These are phyloP conservation scores for Aplosporella prunicola DNA, from an alignment of 2,329 filamentous ascomycete species.

Conservation along the genomic window DNA sequence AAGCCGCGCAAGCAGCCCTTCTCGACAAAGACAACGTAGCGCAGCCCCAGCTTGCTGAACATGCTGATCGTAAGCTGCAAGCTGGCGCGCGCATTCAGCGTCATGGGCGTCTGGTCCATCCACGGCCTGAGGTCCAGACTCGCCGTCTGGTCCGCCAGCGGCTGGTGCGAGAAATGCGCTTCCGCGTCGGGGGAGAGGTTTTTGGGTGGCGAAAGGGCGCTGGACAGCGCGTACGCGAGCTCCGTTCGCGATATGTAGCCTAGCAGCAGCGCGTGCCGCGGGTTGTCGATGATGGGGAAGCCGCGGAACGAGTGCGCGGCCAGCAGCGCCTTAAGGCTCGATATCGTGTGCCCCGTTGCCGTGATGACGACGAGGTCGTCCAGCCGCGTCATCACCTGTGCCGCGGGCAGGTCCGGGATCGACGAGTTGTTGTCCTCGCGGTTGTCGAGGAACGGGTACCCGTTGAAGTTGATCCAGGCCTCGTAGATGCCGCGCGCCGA, in stretches of 20 bases:
- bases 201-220: conserved; percentile 47
- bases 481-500: conserved; percentile 92
- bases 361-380: conserved; percentile 86
- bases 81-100: conserved; percentile 64
- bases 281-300: conserved; percentile 79
- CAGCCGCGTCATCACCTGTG: conserved; percentile 82
- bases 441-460: conserved; percentile 92
- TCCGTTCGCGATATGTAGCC: conserved; percentile 94
- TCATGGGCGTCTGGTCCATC: conserved; percentile 99
- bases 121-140: conserved; percentile 86
- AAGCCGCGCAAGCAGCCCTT: conserved; percentile 73
- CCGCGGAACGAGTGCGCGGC: conserved; percentile 70
- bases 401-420: conserved; percentile 76
- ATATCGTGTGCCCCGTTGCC: conserved; percentile 79
- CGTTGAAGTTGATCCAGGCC: conserved; percentile 92
- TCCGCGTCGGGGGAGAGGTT: conserved; percentile 61
- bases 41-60: conserved; percentile 87
- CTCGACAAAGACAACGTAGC: conserved; percentile 83
- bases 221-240: conserved; percentile 70
- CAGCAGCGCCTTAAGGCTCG: conserved; percentile 61
- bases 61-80: conserved; percentile 83
- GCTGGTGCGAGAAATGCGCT: conserved; percentile 75
- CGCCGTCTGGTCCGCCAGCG: conserved; percentile 59
- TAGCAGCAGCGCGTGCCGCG: conserved; percentile 66
- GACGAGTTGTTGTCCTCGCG: conserved; percentile 43